Conservation (phyloP, 805 yeast genomes). For the Starmera quercuum region DNA sequence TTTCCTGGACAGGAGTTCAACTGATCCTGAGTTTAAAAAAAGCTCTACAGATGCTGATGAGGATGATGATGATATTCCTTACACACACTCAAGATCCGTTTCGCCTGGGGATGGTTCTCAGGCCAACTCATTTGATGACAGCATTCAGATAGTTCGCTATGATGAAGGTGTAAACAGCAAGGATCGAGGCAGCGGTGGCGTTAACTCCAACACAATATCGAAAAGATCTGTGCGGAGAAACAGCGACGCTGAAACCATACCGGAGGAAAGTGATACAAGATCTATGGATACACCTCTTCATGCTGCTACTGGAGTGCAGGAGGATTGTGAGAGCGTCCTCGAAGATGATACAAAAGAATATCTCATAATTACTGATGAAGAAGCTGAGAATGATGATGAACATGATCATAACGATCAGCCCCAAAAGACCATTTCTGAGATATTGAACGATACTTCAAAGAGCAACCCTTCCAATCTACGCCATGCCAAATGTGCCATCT, state of each 20-base stretch:
- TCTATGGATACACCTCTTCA: no score
- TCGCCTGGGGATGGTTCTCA: slow-evolving; percentile 17
- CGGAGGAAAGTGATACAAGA: no score
- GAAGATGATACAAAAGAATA: slow-evolving; percentile 11
- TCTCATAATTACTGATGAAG: slow-evolving; percentile 11
- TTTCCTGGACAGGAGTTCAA: background rate
- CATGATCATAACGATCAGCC: slow-evolving; percentile 3
- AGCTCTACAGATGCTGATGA: slow-evolving; percentile 6
- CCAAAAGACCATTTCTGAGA: slow-evolving; percentile 28
- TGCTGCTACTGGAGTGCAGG: slow-evolving; percentile 4
- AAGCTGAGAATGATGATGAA: slow-evolving; percentile 6
- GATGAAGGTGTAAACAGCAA: no score
- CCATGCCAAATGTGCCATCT: slow-evolving; percentile 38
- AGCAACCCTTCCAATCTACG: slow-evolving; percentile 7
- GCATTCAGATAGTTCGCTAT: slow-evolving; percentile 1
- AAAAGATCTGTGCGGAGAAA: no score
- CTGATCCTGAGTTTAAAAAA: background rate
- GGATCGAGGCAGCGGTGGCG: no score
- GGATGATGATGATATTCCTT: slow-evolving; percentile 21
- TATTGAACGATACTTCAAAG: slow-evolving; percentile 11
- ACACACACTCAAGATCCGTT: slow-evolving; percentile 18
- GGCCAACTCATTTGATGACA: slow-evolving; percentile 1
- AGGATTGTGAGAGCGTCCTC: slow-evolving; percentile 7
- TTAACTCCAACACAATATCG: no score
- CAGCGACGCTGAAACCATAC: no score